Conservation (phyloP, 495 filamentous ascomycete species). For the Aspergillus diversus region DNA sequence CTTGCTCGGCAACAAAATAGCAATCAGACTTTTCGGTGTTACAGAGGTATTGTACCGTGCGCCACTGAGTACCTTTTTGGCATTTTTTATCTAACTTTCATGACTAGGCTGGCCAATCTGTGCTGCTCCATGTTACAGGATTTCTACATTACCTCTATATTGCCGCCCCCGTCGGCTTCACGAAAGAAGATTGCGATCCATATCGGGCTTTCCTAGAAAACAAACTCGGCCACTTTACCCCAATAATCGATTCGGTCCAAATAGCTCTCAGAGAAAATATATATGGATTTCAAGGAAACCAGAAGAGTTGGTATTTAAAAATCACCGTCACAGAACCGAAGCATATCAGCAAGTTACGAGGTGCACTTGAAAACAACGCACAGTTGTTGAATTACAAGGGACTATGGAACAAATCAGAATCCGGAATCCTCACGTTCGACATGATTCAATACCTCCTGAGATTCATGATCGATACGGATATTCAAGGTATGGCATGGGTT, state of each 20-base stretch:
- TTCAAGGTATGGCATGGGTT: constrained; percentile 97
- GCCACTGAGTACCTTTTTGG: background rate
- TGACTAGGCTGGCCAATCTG: constrained; percentile 77
- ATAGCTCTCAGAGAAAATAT: constrained; percentile 85
- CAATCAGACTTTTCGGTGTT: constrained; percentile 92
- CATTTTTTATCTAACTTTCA: constrained; percentile 16
- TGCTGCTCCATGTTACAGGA: constrained; percentile 90
- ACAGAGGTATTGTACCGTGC: constrained; percentile 65
- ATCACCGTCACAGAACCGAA: constrained; percentile 90
- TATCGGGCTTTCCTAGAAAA: constrained; percentile 79
- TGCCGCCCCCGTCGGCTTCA: constrained; percentile 82
- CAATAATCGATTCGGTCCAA: constrained; percentile 71
- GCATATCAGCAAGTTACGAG: constrained; percentile 71
- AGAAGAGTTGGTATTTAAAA: constrained; percentile 89
- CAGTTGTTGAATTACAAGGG: constrained; percentile 78
- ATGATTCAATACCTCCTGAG: constrained; percentile 92
- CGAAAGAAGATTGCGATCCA: constrained; percentile 69
- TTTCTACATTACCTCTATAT: constrained; percentile 98
- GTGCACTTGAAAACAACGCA: constrained; percentile 68
- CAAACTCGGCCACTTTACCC: constrained; percentile 65
- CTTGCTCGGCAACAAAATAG: constrained; percentile 68
- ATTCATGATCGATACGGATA: constrained; percentile 96
- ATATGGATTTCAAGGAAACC: constrained; percentile 89
- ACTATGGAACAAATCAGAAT: constrained; percentile 76
- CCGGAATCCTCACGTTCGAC: constrained; percentile 83